These are phyloP conservation scores for Hansenula sp. DNA, from an alignment of 1,139 yeast species.

Conservation along the genomic window DNA sequence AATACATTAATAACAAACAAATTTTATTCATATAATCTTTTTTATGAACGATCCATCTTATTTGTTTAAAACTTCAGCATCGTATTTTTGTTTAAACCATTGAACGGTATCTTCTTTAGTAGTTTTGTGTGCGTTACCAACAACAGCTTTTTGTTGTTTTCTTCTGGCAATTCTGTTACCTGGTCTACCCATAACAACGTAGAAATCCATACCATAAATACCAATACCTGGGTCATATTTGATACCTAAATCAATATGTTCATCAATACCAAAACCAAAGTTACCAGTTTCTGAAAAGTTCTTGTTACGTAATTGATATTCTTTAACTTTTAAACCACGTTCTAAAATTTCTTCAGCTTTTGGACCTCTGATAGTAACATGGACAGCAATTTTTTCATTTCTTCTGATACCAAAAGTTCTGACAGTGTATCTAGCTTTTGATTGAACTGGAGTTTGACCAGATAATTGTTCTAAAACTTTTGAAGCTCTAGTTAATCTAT, in stretches of 20 bases:
- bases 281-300: constrained; percentile 99
- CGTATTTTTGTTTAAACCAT: constrained; percentile 99
- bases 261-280: constrained; percentile 99
- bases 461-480: constrained; percentile 99
- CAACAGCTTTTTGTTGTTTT: constrained; percentile 88
- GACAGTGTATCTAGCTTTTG: constrained; percentile 99
- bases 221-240: constrained; percentile 99
- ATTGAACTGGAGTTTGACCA: constrained; percentile 99
- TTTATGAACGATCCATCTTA: no score
- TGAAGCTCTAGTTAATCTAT: constrained; percentile 99
- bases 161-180: constrained; percentile 99
- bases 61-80: constrained; percentile 93
- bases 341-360: constrained; percentile 99
- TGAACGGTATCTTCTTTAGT: constrained; percentile 90
- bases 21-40: no score
- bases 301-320: constrained; percentile 90
- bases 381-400: constrained; percentile 99
- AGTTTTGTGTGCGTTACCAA: constrained; percentile 94
- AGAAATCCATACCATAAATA: constrained; percentile 99
- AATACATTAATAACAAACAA: constrained; percentile 16
- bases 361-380: constrained; percentile 99
- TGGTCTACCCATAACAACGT: constrained; percentile 99
- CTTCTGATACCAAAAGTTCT: constrained; percentile 99
- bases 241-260: constrained; percentile 99
- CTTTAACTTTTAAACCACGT: constrained; percentile 99